These are phyloP conservation scores for Incumbomyces lentus DNA, from an alignment of 2,329 filamentous ascomycete genomes.

Conservation along the genomic window DNA sequence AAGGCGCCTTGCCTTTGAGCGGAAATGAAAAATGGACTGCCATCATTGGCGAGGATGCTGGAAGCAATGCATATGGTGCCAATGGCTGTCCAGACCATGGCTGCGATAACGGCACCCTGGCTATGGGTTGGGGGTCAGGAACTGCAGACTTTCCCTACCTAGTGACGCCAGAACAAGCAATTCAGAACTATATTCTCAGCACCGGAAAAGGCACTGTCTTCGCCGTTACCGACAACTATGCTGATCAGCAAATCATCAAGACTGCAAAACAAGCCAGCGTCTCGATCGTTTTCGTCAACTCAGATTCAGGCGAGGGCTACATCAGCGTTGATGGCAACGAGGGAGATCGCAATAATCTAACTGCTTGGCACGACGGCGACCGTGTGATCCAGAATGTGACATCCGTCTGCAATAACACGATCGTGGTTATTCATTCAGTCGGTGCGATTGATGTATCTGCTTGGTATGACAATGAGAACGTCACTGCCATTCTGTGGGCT, in stretches of 20 bases:
- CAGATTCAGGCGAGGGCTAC: conserved; percentile 76
- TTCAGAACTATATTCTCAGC: conserved; percentile 54
- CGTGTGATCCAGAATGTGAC: conserved; percentile 71
- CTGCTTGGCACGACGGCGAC: conserved; percentile 76
- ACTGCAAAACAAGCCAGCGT: conserved; percentile 44
- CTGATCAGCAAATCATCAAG: conserved; percentile 39
- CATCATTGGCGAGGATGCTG: conserved; percentile 75
- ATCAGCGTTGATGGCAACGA: conserved; percentile 71
- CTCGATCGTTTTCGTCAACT: conserved; percentile 78
- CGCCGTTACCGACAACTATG: conserved; percentile 49
- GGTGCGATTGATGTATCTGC: conserved; percentile 68
- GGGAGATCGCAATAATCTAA: conserved; percentile 87
- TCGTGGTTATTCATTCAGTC: conserved; percentile 80
- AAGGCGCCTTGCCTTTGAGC: conserved; percentile 62
- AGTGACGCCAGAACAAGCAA: conserved; percentile 51
- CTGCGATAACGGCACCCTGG: conserved; percentile 50
- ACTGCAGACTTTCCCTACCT: conserved; percentile 51
- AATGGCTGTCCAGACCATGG: conserved; percentile 67
- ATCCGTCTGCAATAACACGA: conserved; percentile 70
- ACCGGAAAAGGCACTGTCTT: conserved; percentile 56
- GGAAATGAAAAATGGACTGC: conserved; percentile 62
- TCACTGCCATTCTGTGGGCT: conserved; percentile 66
- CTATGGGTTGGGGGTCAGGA: conserved; percentile 55
- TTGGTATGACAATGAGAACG: conserved; percentile 49
- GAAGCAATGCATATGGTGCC: conserved; percentile 60